phyloP scores from a whole-genome alignment of 768 basidiomycete species.

The Boletus edulis region DNA sequence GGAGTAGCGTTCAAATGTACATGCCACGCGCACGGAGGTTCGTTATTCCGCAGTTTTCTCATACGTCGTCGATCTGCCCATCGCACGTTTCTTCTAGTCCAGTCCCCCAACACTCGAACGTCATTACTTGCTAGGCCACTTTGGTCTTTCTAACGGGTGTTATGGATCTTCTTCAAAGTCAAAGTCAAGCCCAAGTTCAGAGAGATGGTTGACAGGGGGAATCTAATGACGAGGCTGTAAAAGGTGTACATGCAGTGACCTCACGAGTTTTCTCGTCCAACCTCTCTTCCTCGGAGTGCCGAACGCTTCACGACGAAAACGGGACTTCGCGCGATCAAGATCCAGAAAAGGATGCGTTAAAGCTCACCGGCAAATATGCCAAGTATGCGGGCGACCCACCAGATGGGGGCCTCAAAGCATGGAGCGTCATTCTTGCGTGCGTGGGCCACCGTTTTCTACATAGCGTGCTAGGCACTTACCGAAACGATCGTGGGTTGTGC shows the following conservation, averaged over 20 bases:
- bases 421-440: constrained; percentile 30
- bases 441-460: background rate
- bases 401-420: constrained; percentile 31
- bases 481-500: background rate
- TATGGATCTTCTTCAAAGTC: constrained; percentile 2
- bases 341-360: constrained; percentile 3
- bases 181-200: background rate
- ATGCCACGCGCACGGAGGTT: background rate
- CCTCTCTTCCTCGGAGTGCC: background rate
- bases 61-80: background rate
- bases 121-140: background rate
- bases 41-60: background rate
- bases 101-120: background rate
- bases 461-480: background rate
- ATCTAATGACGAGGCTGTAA: background rate
- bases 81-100: background rate
- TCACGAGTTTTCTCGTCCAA: background rate
- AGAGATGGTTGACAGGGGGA: background rate
- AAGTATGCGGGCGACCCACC: constrained; percentile 24
- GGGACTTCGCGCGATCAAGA: background rate
- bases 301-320: constrained; percentile 13
- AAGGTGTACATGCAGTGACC: no score
- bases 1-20: background rate
- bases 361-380: constrained; percentile 11
- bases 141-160: no score